These are phyloP conservation scores for Xylariaceae sp. DNA, from an alignment of 2,329 filamentous ascomycete species.

Conservation along the genomic window DNA sequence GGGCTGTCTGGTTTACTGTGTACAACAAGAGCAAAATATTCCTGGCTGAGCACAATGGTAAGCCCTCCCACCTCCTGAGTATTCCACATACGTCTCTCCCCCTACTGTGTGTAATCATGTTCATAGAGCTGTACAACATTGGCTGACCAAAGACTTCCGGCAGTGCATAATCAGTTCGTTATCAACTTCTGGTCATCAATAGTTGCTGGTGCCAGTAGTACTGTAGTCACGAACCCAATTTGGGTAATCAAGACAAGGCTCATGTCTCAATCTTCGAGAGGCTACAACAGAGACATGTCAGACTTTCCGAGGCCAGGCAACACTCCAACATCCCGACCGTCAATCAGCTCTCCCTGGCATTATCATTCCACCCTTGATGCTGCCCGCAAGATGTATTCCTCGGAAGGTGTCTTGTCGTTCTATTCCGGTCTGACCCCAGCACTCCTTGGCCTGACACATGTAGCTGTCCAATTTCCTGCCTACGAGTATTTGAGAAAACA, in stretches of 20 bases:
- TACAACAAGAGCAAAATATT: slow-evolving; percentile 85
- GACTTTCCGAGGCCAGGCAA: slow-evolving; percentile 45
- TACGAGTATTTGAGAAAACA: slow-evolving; percentile 90
- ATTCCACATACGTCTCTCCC: too few species aligned
- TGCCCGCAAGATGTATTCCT: slow-evolving; percentile 90
- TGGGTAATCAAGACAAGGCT: slow-evolving; percentile 99
- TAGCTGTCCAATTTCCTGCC: slow-evolving; percentile 93
- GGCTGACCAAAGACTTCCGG: slow-evolving; percentile 8
- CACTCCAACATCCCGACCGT: slow-evolving; percentile 51
- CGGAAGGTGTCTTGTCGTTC: slow-evolving; percentile 84
- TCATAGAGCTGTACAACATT: background rate
- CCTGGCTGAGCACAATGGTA: slow-evolving; percentile 64
- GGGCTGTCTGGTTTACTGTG: slow-evolving; percentile 96
- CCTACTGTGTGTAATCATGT: too few species aligned
- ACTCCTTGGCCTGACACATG: slow-evolving; percentile 85
- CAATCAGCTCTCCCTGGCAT: slow-evolving; percentile 73
- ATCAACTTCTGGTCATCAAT: slow-evolving; percentile 88
- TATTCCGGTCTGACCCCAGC: slow-evolving; percentile 94
- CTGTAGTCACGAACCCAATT: slow-evolving; percentile 92
- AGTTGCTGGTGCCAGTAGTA: slow-evolving; percentile 86
- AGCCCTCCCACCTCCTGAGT: slow-evolving; percentile 21
- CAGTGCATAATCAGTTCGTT: slow-evolving; percentile 63
- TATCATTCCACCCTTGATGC: slow-evolving; percentile 88
- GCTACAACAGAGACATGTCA: slow-evolving; percentile 41
- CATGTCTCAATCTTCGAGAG: slow-evolving; percentile 76